Conservation (phyloP, 306 rosid genomes). For the apple (Malus domestica) region ASM211411v1 NC_041789.1:732501-733000, state of each 20-base stretch:
- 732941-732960: too few species aligned
- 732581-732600: constrained; percentile 33
- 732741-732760: not conserved
- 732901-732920: too few species aligned
- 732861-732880: too few species aligned
- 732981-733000: not conserved
- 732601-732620: constrained; percentile 35
- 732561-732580: constrained; percentile 28
- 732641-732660: not conserved
- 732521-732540: constrained; percentile 36
- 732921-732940: too few species aligned
- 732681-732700: not conserved
- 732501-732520: constrained; percentile 3
- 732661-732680: not conserved
- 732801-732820: not conserved
- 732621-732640: not conserved
- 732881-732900: too few species aligned
- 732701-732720: not conserved
- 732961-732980: not conserved
- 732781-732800: not conserved
- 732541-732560: constrained; percentile 29
- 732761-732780: too few species aligned
- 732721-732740: not conserved
- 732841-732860: too few species aligned
- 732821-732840: too few species aligned